A percentile compares a stretch with the other conserved stretches of the same genome.
Conservation (phyloP, 2,329 filamentous ascomycete genomes). For the Elsinoe necatrix region DNA sequence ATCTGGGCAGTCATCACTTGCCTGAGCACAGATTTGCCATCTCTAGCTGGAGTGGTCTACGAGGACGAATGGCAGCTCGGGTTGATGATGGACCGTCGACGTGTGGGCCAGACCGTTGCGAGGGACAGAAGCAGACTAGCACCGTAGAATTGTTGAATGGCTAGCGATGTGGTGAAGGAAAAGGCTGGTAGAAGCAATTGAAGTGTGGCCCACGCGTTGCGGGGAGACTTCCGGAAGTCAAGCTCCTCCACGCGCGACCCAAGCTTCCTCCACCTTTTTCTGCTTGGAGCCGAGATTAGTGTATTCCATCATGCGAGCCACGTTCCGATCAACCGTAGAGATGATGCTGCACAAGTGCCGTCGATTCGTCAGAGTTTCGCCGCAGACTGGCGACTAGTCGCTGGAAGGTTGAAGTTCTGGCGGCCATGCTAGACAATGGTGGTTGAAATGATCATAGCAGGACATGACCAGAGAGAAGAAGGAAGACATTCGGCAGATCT, state of each 20-base stretch:
- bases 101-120: not conserved
- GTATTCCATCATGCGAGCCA: not conserved
- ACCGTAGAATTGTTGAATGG: not conserved
- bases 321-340: not conserved
- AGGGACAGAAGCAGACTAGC: not conserved
- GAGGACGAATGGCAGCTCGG: not conserved
- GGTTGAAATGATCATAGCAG: no score
- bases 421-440: no score
- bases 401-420: no score
- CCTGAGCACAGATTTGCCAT: not conserved
- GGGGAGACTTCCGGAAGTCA: not conserved
- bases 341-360: not conserved
- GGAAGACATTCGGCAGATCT: slow-evolving; percentile 1
- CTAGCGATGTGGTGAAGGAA: not conserved
- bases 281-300: not conserved
- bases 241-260: not conserved
- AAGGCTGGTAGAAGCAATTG: not conserved
- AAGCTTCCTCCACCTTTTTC: not conserved
- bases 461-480: no score
- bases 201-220: not conserved
- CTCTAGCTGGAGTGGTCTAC: not conserved
- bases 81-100: not conserved
- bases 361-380: not conserved
- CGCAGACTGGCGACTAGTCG: not conserved
- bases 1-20: not conserved